Base-by-base conservation (phyloP, 1,284 basidiomycete genomes). In the Papiliotrema fonsecae region DNA sequence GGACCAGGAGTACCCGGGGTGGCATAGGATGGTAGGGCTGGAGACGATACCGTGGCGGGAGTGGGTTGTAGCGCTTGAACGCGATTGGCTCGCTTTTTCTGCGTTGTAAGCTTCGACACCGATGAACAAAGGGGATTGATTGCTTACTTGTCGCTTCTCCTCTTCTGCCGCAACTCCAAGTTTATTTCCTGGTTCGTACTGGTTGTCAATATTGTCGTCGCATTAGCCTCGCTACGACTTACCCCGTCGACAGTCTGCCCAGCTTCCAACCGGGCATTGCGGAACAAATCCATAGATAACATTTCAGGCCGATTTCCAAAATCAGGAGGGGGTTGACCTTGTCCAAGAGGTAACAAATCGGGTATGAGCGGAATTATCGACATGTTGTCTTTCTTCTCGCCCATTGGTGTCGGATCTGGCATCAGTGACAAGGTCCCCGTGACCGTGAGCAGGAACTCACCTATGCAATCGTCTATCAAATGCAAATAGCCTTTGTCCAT, bases 401-500 rank as follows among this genome's bases (percentile, higher is more conserved):
- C 65, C 28, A 58, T 45, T 1, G 67, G 67, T 25, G 56, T 55
- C 2, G 65, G 67, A 45, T 69, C 67, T 69, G 41, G 35, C 32
- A 38, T 47, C 27, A 37, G 40, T 32, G 10, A 42, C 18, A 6
- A 32, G 19, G 6, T 42, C 25, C 1, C 35, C 10, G 46, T 19
- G 7, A 32, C 31, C 40, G 19, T n/a, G 21, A 25, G 40, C 34
- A 18, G 22, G 2, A 16, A 16, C 40, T 40, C 22, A 40, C 67
- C 69, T 22, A 71, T 71, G 51, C 63, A 65, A 49, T 71, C 69
- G 47, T 67, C 64, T 24, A 71, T 42, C 24, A 71, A 49, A 31
- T 59, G 57, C 11, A 55, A 56, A 51, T 69, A 71, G 11, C 67
- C 67, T 44, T 69, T 69, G 25, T 65, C 65, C 51, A 69, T 31